Percentiles rank a stretch among this genome's conserved stretches.
These are phyloP conservation scores for Ophiostoma ulmi DNA, from an alignment of 2,329 filamentous ascomycete species.

Conservation along the genomic window DNA sequence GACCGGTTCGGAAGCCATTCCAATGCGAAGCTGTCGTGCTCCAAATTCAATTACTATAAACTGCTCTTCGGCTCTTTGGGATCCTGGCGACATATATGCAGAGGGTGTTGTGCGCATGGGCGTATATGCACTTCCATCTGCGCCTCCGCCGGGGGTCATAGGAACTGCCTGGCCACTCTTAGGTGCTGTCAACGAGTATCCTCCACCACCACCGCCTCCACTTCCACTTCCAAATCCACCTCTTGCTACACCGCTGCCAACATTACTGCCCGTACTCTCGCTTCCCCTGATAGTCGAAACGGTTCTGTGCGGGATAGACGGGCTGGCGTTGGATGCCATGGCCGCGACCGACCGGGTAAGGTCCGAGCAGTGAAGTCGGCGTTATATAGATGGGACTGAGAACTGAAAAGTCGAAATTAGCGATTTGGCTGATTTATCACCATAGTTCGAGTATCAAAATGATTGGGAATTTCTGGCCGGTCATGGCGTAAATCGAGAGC, in stretches of 20 bases:
- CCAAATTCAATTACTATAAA: slow-evolving; percentile 78
- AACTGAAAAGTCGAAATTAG: neutral
- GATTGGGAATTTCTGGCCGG: neutral
- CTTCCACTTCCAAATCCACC: neutral
- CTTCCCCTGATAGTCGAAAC: slow-evolving; percentile 53
- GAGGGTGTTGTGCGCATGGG: slow-evolving; percentile 41
- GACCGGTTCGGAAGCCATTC: slow-evolving; percentile 76
- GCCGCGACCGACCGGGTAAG: slow-evolving; percentile 13
- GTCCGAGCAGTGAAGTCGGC: neutral
- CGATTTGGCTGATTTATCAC: neutral
- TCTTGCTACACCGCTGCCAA: slow-evolving; percentile 19
- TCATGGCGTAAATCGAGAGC: neutral
- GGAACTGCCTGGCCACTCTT: slow-evolving; percentile 18
- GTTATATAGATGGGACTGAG: neutral
- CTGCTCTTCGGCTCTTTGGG: slow-evolving; percentile 74
- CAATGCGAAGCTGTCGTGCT: slow-evolving; percentile 69
- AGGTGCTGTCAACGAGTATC: neutral
- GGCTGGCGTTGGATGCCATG: slow-evolving; percentile 44
- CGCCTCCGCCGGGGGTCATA: slow-evolving; percentile 29
- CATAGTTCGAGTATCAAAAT: neutral
- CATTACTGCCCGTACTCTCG: slow-evolving; percentile 25
- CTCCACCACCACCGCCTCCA: slow-evolving; percentile 2
- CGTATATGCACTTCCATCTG: neutral
- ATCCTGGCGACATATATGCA: slow-evolving; percentile 54
- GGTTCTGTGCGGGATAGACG: slow-evolving; percentile 51